Evolutionary conservation across 192 early-diverging fungal genomes (phyloP).

Genomic region (Backusella tarrabulga): DNA sequence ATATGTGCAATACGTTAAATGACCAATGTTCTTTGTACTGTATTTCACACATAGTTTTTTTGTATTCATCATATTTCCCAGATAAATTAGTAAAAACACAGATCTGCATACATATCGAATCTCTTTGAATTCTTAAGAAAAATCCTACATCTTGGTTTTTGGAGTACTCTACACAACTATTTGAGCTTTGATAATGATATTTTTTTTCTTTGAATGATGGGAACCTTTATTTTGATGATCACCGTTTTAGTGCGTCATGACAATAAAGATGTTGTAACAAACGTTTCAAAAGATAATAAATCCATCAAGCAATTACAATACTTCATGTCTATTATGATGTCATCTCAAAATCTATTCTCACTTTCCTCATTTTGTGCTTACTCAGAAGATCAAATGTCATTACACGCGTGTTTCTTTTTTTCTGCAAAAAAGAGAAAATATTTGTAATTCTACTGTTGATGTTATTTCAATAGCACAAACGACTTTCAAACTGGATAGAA

Average conservation of each 20-base stretch:
- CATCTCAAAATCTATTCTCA: not conserved
- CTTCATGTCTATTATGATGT: not conserved
- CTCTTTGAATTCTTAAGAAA: too few species aligned
- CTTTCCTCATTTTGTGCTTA: not conserved
- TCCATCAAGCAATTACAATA: not conserved
- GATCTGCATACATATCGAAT: too few species aligned
- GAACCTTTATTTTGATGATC: not conserved
- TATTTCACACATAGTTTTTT: not conserved
- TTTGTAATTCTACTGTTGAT: not conserved
- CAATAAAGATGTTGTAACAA: not conserved
- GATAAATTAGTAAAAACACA: not conserved
- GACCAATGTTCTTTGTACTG: not conserved
- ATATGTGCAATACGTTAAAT: not conserved
- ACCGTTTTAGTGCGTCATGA: not conserved
- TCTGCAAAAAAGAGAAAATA: not conserved
- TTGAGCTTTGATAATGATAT: too few species aligned
- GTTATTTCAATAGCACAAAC: not conserved
- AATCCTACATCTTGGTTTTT: too few species aligned
- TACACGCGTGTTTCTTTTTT: not conserved
- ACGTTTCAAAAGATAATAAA: not conserved
- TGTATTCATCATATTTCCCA: too few species aligned
- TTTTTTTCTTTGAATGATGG: not conserved
- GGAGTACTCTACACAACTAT: too few species aligned
- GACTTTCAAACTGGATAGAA: not conserved
- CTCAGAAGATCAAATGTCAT: not conserved